Percentiles rank a stretch among this genome's conserved stretches.
Evolutionary conservation across 2,329 filamentous ascomycete genomes (phyloP).

Genomic region (Phialemoniopsis sp.): DNA sequence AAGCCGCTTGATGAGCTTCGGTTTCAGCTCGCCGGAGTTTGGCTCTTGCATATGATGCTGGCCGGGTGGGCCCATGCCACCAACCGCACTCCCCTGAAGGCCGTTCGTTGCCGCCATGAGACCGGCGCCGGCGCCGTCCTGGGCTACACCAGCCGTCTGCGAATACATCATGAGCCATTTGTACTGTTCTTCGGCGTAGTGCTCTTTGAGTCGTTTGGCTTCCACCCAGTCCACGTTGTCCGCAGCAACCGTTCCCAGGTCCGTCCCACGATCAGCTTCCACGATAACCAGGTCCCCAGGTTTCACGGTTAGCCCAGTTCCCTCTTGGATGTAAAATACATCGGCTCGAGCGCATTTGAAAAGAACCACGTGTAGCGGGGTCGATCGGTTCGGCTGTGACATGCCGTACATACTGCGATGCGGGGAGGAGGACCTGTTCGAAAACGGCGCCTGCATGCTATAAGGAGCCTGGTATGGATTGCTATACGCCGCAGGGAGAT

Average conservation of each 20-base stretch:
- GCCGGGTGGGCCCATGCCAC: constrained; percentile 72
- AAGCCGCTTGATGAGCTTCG: constrained; percentile 93
- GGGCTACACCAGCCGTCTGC: constrained; percentile 62
- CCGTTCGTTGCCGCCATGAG: constrained; percentile 60
- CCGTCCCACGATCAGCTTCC: constrained; percentile 92
- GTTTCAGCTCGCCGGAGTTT: constrained; percentile 74
- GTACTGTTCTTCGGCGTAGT: constrained; percentile 93
- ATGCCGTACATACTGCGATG: constrained; percentile 59
- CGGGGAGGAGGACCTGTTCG: constrained; percentile 53
- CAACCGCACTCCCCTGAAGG: constrained; percentile 66
- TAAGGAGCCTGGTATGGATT: too few relatives aligned
- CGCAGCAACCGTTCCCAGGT: constrained; percentile 86
- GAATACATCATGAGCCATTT: constrained; percentile 99
- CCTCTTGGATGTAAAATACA: constrained; percentile 95
- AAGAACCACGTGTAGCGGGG: constrained; percentile 80
- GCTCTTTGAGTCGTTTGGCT: constrained; percentile 84
- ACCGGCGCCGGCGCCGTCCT: constrained; percentile 57
- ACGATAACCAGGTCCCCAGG: constrained; percentile 94
- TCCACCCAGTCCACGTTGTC: constrained; percentile 84
- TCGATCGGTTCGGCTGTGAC: constrained; percentile 58
- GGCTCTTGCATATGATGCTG: constrained; percentile 72
- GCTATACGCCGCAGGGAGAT: constrained; percentile 39
- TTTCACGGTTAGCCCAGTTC: constrained; percentile 86
- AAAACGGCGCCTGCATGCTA: constrained; percentile 29
- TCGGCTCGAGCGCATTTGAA: constrained; percentile 97